Evolutionary conservation across 2,329 filamentous ascomycete species (phyloP).

Genomic region (Achaetomium macrosporum): DNA sequence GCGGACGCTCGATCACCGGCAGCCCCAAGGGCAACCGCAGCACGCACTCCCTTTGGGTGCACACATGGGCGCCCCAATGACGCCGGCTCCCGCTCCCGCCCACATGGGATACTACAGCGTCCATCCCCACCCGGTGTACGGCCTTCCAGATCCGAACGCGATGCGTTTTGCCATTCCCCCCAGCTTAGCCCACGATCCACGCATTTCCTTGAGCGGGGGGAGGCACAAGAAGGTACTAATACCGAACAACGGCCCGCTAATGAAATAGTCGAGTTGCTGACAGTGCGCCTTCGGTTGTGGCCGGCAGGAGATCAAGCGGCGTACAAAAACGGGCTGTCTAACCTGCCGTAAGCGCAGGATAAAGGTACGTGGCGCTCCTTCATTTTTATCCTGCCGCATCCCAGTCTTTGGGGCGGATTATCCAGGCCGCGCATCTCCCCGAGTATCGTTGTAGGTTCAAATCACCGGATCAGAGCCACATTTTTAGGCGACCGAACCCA

Average conservation of each 20-base stretch:
- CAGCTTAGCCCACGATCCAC: constrained; percentile 38
- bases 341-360: constrained; percentile 57
- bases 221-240: constrained; percentile 52
- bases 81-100: constrained; percentile 33
- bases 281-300: constrained; percentile 22
- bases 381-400: not conserved
- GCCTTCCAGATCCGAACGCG: constrained; percentile 38
- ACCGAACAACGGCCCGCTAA: constrained; percentile 5
- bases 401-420: not conserved
- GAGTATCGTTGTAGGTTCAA: not conserved
- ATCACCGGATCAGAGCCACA: not conserved
- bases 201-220: constrained; percentile 40
- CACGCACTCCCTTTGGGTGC: constrained; percentile 34
- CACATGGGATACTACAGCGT: constrained; percentile 41
- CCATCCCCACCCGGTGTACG: constrained; percentile 38
- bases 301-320: constrained; percentile 54
- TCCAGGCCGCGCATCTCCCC: not conserved
- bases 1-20: constrained; percentile 37
- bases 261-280: constrained; percentile 23
- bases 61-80: constrained; percentile 32
- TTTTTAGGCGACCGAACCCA: not conserved
- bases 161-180: constrained; percentile 43
- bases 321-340: constrained; percentile 58
- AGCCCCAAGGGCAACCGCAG: constrained; percentile 25
- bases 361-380: constrained; percentile 45